phyloP scores from a whole-genome alignment of 1,284 basidiomycete genomes.

The Kwoniella shivajii region DNA sequence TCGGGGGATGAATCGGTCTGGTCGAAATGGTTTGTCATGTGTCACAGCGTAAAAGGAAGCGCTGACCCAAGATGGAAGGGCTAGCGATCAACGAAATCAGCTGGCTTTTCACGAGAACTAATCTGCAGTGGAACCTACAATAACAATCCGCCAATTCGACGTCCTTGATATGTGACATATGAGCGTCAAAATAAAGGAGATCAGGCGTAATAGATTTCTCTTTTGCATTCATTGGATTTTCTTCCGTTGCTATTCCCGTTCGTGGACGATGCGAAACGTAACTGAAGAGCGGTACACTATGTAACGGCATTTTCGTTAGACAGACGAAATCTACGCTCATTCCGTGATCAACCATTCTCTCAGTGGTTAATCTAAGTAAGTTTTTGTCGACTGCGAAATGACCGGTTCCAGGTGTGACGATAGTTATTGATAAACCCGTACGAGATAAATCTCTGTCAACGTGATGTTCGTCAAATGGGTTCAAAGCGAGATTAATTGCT shows the following conservation, averaged over 20 bases:
- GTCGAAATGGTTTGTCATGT: conserved; percentile 68
- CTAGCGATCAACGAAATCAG: conserved; percentile 18
- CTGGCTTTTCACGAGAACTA: background rate
- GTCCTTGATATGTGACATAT: conserved; percentile 35
- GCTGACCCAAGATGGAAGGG: conserved; percentile 52
- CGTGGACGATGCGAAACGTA: conserved; percentile 56
- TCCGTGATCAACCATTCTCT: conserved; percentile 93
- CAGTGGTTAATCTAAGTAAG: conserved; percentile 87
- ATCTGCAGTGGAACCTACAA: conserved; percentile 34
- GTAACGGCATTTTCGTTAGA: conserved; percentile 88
- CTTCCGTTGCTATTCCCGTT: conserved; percentile 58
- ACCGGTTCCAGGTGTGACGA: conserved; percentile 92
- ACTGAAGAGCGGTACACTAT: conserved; percentile 86
- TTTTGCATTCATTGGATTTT: conserved; percentile 39
- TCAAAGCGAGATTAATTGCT: conserved; percentile 88
- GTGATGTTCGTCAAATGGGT: conserved; percentile 92
- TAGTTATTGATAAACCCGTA: conserved; percentile 82
- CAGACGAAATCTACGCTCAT: conserved; percentile 87
- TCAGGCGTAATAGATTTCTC: conserved; percentile 61
- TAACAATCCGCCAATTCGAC: conserved; percentile 49
- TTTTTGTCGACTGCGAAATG: conserved; percentile 91
- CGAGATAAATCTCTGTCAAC: conserved; percentile 91
- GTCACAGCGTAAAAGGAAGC: conserved; percentile 54
- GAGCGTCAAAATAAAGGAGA: conserved; percentile 74
- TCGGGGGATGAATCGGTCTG: conserved; percentile 85